Conservation (phyloP, 306 rosid species). For the Vigna hirtella region DNA sequence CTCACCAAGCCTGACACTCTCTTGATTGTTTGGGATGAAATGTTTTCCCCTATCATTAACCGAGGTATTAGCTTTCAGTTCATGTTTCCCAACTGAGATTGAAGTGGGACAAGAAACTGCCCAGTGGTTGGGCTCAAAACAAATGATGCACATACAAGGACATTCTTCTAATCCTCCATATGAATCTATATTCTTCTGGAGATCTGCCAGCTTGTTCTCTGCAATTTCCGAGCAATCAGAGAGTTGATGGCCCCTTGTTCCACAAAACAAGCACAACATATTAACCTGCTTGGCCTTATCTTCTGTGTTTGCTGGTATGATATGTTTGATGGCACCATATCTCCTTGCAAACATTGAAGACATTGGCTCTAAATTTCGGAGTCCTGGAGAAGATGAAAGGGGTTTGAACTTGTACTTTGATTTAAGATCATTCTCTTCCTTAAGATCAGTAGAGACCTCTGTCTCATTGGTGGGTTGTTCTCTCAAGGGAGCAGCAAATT, state of each 20-base stretch:
- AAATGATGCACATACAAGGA: conserved; percentile 63
- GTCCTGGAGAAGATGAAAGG: conserved; percentile 42
- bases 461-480: conserved; percentile 44
- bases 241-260: conserved; percentile 70
- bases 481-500: conserved; percentile 46
- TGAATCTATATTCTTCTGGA: conserved; percentile 53
- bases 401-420: conserved; percentile 48
- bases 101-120: conserved; percentile 67
- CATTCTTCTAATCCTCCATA: conserved; percentile 48
- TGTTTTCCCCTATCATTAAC: conserved; percentile 41
- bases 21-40: conserved; percentile 40
- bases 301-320: conserved; percentile 47
- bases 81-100: conserved; percentile 49
- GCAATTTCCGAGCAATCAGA: conserved; percentile 56
- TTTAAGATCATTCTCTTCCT: conserved; percentile 45
- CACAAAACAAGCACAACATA: conserved; percentile 73
- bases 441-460: conserved; percentile 43
- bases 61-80: conserved; percentile 39
- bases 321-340: conserved; percentile 65
- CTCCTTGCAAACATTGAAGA: conserved; percentile 71
- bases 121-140: conserved; percentile 71
- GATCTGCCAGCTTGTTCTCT: conserved; percentile 61
- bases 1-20: conserved; percentile 44
- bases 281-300: conserved; percentile 46
- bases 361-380: conserved; percentile 60